These are phyloP conservation scores for Stenocarpella maydis DNA, from an alignment of 2,329 filamentous ascomycete species.

Conservation along the genomic window DNA sequence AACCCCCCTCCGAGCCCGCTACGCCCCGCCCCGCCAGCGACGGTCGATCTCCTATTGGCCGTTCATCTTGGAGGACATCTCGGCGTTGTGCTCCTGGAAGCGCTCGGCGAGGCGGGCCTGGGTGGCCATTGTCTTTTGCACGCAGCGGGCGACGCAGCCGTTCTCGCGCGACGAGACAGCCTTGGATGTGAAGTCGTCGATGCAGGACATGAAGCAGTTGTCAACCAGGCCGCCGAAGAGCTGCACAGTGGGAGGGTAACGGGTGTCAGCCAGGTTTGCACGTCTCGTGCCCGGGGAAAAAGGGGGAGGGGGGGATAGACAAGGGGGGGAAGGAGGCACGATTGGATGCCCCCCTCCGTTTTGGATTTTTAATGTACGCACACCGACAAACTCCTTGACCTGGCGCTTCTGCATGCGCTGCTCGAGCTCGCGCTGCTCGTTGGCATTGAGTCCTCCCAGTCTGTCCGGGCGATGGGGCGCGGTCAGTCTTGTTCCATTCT, in stretches of 20 bases:
- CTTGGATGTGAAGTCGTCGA: slow-evolving; percentile 99
- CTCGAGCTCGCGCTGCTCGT: slow-evolving; percentile 93
- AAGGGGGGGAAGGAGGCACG: not conserved
- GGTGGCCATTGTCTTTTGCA: slow-evolving; percentile 94
- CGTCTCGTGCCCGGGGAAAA: too few relatives aligned
- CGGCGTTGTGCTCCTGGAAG: slow-evolving; percentile 77
- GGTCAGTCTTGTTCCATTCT: slow-evolving; percentile 27
- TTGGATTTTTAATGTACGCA: slow-evolving; percentile 57
- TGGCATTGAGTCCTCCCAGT: slow-evolving; percentile 64
- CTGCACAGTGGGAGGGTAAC: slow-evolving; percentile 44
- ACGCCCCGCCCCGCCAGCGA: not conserved
- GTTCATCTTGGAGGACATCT: slow-evolving; percentile 64
- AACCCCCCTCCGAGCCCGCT: not conserved
- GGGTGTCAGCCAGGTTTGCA: not conserved
- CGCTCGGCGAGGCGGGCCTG: slow-evolving; percentile 90
- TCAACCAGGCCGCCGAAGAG: slow-evolving; percentile 75
- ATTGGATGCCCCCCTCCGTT: not conserved
- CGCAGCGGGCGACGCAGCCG: slow-evolving; percentile 91
- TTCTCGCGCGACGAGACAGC: slow-evolving; percentile 87
- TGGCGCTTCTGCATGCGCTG: slow-evolving; percentile 96
- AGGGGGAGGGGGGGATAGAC: too few relatives aligned
- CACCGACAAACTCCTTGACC: slow-evolving; percentile 98
- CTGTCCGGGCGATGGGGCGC: slow-evolving; percentile 19
- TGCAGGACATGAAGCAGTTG: slow-evolving; percentile 94
- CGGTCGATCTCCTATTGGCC: slow-evolving; percentile 48